Evolutionary conservation across 371 early-diverging fungal species (phyloP).

Genomic region (Gilbertella persicaria): DNA sequence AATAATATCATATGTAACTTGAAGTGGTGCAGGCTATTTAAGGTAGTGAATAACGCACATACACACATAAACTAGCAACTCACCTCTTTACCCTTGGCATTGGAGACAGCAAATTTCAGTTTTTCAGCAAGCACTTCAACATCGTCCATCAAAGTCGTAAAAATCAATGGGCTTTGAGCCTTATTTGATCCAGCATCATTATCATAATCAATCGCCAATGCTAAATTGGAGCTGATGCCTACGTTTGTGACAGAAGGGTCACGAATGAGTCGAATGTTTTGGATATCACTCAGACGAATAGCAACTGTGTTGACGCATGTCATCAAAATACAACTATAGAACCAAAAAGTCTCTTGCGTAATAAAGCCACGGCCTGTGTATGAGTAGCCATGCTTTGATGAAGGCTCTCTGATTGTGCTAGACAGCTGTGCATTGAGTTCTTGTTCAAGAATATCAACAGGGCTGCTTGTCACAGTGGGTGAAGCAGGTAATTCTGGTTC

Average conservation of each 20-base stretch:
- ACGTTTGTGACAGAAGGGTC: conserved; percentile 37
- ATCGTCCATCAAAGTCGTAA: conserved; percentile 43
- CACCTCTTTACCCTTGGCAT: conserved; percentile 38
- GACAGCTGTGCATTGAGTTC: conserved; percentile 37
- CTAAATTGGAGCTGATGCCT: conserved; percentile 36
- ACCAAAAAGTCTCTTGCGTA: conserved; percentile 53
- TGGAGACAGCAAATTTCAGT: conserved; percentile 41
- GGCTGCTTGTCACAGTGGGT: conserved; percentile 8
- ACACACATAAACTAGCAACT: neutral
- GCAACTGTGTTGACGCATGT: conserved; percentile 51
- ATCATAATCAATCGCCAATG: conserved; percentile 36
- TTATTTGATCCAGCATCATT: conserved; percentile 8
- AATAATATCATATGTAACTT: conserved; percentile 43
- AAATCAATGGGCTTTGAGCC: conserved; percentile 31
- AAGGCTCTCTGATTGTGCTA: conserved; percentile 25
- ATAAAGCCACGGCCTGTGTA: conserved; percentile 49
- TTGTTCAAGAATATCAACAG: conserved; percentile 32
- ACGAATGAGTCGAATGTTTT: conserved; percentile 35
- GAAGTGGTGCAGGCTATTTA: conserved; percentile 36
- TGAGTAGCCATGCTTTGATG: conserved; percentile 35
- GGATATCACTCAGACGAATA: conserved; percentile 38
- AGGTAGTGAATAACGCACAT: neutral
- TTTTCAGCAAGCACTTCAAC: conserved; percentile 42
- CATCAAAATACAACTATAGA: conserved; percentile 48
- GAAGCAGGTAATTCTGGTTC: conserved; percentile 21